Evolutionary conservation across 106 monocot species (phyloP), one percentile per base, ranked within the genome.

Genomic region (Gastrodia elata): DNA sequence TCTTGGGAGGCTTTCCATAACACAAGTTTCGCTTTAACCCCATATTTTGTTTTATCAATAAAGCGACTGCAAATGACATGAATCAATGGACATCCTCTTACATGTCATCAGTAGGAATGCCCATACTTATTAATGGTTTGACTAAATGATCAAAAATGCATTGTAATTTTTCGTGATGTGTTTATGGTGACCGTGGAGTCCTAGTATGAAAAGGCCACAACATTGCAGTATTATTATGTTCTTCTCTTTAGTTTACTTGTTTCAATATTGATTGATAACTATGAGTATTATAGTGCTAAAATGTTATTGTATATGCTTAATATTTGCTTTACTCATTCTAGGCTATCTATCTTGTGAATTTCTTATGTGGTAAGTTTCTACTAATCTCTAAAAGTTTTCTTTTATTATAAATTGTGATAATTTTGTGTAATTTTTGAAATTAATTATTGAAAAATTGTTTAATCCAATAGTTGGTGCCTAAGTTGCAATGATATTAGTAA

Each of bases 181-280:
- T n/a, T n/a, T n/a, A n/a, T n/a, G n/a, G n/a, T n/a, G n/a, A n/a
- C n/a, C n/a, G n/a, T n/a, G n/a, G n/a, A n/a, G n/a, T n/a, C n/a
- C n/a, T n/a, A n/a, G n/a, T n/a, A n/a, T n/a, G n/a, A n/a, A n/a
- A n/a, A n/a, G n/a, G n/a, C n/a, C n/a, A n/a, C n/a, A n/a, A n/a
- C n/a, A n/a, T n/a, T n/a, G n/a, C n/a, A n/a, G n/a, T n/a, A n/a
- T n/a, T n/a, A n/a, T 52, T 52, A 6, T n/a, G 9, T n/a, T 22
- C 7, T 8, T 46, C 13, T 52, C 52, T 1, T 52, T 52, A 52
- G 1, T 52, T 52, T 52, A 52, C 5, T 22, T n/a, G 22, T 4
- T 52, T n/a, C n/a, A 52, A 52, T 52, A 52, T 52, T 52, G 52
- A n/a, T 52, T 52, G 22, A 52, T 52, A 52, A 52, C 22, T 22